Evolutionary conservation across 2,329 filamentous ascomycete species (phyloP).

Genomic region (Ascochyta clinopodiicola): DNA sequence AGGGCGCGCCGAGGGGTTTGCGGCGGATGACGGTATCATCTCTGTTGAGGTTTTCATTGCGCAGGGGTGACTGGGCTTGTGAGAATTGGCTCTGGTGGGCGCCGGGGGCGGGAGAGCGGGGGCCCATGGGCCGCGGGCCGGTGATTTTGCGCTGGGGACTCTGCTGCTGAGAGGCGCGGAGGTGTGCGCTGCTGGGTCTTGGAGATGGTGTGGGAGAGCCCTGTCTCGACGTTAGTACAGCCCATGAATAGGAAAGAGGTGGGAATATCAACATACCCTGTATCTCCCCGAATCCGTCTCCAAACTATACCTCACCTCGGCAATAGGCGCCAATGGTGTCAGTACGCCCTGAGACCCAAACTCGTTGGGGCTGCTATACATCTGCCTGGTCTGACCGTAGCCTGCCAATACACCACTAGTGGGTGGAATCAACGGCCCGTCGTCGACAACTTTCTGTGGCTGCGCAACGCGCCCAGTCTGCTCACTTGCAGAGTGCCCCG

Average conservation of each 20-base stretch:
- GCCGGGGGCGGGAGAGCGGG: constrained; percentile 54
- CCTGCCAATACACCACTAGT: constrained; percentile 52
- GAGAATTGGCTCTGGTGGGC: background rate
- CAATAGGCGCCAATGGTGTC: constrained; percentile 57
- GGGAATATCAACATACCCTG: constrained; percentile 26
- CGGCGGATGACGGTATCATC: constrained; percentile 45
- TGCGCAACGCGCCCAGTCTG: constrained; percentile 53
- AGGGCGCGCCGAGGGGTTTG: constrained; percentile 35
- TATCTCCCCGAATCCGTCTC: constrained; percentile 52
- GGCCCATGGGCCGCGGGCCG: constrained; percentile 57
- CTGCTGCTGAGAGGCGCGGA: constrained; percentile 28
- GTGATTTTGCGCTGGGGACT: constrained; percentile 54
- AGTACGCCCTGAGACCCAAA: constrained; percentile 46
- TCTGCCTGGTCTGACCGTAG: constrained; percentile 47
- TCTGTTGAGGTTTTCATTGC: constrained; percentile 22
- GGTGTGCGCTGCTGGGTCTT: constrained; percentile 35
- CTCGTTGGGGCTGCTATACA: constrained; percentile 48
- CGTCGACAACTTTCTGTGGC: constrained; percentile 62
- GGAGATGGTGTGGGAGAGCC: constrained; percentile 44
- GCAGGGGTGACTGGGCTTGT: constrained; percentile 23
- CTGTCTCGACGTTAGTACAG: constrained; percentile 17
- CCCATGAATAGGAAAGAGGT: too few relatives aligned
- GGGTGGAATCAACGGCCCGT: constrained; percentile 65
- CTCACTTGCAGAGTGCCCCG: constrained; percentile 48
- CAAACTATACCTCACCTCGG: constrained; percentile 58